Evolutionary conservation across 306 rosid genomes (phyloP).

Genomic region (Citrullus mucosospermus): DNA sequence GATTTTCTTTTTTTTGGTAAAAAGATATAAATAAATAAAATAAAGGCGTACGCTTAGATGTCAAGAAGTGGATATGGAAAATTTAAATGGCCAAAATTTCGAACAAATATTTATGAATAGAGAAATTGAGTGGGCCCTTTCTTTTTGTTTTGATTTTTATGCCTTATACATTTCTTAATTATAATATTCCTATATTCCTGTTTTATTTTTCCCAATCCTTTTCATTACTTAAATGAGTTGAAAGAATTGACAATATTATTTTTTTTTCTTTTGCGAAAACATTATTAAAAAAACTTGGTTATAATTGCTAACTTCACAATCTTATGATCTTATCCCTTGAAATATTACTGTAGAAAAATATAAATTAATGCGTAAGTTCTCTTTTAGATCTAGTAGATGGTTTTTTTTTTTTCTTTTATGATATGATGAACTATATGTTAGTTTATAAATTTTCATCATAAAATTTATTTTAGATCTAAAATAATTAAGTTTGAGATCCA

Average conservation of each 20-base stretch:
- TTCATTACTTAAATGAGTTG: neutral
- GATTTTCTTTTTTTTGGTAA: too few relatives aligned
- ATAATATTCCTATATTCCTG: neutral
- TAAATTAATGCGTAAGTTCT: too few relatives aligned
- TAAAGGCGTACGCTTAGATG: constrained; percentile 13
- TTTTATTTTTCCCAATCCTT: neutral
- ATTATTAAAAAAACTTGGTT: neutral
- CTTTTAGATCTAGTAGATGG: too few relatives aligned
- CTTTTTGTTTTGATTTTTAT: neutral
- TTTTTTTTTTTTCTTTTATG: too few relatives aligned
- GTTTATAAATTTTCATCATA: too few relatives aligned
- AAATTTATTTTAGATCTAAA: too few relatives aligned
- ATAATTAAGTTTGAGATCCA: too few relatives aligned
- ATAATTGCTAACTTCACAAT: neutral
- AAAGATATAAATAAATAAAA: too few relatives aligned
- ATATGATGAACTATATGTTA: too few relatives aligned
- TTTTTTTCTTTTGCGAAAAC: neutral
- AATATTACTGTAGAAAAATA: neutral
- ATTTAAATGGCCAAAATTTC: neutral
- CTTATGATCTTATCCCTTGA: neutral
- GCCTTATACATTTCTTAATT: neutral
- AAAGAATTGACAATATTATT: neutral
- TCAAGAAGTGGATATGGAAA: constrained; percentile 25
- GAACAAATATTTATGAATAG: neutral
- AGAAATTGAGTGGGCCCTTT: neutral